phyloP scores from a whole-genome alignment of 306 rosid species.

The Abrus pulchellus region DNA sequence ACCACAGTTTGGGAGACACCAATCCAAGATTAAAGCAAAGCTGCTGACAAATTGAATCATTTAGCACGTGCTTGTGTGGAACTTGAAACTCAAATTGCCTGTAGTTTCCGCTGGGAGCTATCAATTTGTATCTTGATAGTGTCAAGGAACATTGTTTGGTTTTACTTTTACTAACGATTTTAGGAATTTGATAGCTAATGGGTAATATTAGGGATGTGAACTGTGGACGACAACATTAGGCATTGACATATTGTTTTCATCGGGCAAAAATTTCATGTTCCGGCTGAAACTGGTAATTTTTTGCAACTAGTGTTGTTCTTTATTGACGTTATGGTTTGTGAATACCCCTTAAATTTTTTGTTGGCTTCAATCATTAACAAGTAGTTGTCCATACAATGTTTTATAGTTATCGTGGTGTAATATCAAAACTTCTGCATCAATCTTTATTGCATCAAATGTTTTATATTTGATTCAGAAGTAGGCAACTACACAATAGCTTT shows the following conservation, averaged over 20 bases:
- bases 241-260: background rate
- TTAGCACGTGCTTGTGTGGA: background rate
- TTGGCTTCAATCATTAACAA: too few species aligned
- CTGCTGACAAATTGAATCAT: constrained; percentile 34
- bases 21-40: constrained; percentile 42
- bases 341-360: too few species aligned
- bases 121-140: constrained; percentile 6
- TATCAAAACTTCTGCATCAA: background rate
- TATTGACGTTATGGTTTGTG: background rate
- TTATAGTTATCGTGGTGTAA: background rate
- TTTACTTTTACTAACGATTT: background rate
- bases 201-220: background rate
- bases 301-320: background rate
- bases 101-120: background rate
- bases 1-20: constrained; percentile 24
- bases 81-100: constrained; percentile 35
- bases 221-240: background rate
- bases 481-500: background rate
- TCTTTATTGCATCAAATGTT: too few species aligned
- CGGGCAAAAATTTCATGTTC: too few species aligned
- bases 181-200: background rate
- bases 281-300: background rate
- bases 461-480: background rate
- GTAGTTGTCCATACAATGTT: background rate
- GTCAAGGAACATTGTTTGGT: background rate